Percentiles rank a stretch among this genome's conserved stretches.
Conservation (phyloP, 2,329 filamentous ascomycete genomes). For the Claviceps paspali region DNA sequence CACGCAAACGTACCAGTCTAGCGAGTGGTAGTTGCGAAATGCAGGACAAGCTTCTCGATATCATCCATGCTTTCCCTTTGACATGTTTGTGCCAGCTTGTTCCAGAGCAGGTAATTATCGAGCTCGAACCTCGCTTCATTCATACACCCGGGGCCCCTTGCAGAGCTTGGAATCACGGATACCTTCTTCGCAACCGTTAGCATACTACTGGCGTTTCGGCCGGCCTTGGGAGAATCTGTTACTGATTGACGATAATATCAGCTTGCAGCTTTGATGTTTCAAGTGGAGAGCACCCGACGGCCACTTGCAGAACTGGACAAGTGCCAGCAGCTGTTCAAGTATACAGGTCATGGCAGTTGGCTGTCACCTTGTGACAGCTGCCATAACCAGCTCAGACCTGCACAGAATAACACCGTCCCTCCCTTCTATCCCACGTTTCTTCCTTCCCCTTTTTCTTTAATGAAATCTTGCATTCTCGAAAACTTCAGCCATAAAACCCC, state of each 20-base stretch:
- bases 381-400: background rate
- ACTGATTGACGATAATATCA: too few species aligned
- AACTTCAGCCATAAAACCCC: too few species aligned
- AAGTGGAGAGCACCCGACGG: background rate
- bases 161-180: too few species aligned
- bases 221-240: background rate
- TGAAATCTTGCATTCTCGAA: too few species aligned
- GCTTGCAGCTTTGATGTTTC: background rate
- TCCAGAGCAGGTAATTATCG: background rate
- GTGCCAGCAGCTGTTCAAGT: background rate
- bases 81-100: background rate
- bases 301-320: background rate
- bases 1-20: background rate
- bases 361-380: background rate
- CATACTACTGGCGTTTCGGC: background rate
- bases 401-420: background rate
- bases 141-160: too few species aligned
- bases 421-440: slow-evolving; percentile 4
- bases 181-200: too few species aligned
- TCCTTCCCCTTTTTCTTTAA: slow-evolving; percentile 4
- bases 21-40: background rate
- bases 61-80: background rate
- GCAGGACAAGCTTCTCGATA: background rate
- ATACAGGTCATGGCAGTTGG: background rate
- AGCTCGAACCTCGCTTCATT: background rate